Base-by-base conservation (phyloP, 768 basidiomycete species). In the Dacryopinax primogenitus region DNA sequence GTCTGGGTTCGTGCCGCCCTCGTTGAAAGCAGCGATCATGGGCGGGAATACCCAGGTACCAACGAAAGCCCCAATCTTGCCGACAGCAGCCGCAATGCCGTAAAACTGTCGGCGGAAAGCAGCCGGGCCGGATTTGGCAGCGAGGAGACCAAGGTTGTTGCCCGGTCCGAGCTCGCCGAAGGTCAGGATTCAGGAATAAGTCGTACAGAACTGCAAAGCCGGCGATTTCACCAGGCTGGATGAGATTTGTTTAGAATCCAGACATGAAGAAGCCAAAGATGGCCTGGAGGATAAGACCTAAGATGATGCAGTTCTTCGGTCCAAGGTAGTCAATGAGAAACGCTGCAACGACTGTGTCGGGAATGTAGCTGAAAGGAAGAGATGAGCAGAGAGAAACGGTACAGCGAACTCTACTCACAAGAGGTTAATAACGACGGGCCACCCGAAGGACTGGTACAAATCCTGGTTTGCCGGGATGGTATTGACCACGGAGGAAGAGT, bases 161-260 rank as follows among this genome's bases (percentile, higher is more conserved):
- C 92, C 92, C 6, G 92, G 90, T 33, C 87, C 51, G 32, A 92
- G 77, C 76, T 95, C 93, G 58, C 93, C 94, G 64, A 92, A 86
- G 71, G 83, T 85, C 70, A 94, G n/a, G n/a, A n/a, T n/a, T n/a
- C n/a, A n/a, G 72, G 82, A 96, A 96, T 62, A 96, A 83, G 15
- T 92, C 94, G 70, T 96, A 95, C 7, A 96, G 69, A 67, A 86
- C 86, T 33, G 88, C 86, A 67, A 90, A 92, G 6, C 79, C 89
- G n/a, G 75, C 88, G 63, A 91, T 80, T 67, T 89, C 79, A 2
- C 77, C 70, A 65, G 45, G 37, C 21, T 39, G 7, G 58, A 3
- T 51, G 37, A 70, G 83, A 75, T 79, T 77, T 28, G 67, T 70
- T 75, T 94, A 96, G 21, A 84, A 76, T 0, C 90, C 94, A 67